Conservation (phyloP, 2,329 filamentous ascomycete species). For the Xylaria arbuscula region DNA sequence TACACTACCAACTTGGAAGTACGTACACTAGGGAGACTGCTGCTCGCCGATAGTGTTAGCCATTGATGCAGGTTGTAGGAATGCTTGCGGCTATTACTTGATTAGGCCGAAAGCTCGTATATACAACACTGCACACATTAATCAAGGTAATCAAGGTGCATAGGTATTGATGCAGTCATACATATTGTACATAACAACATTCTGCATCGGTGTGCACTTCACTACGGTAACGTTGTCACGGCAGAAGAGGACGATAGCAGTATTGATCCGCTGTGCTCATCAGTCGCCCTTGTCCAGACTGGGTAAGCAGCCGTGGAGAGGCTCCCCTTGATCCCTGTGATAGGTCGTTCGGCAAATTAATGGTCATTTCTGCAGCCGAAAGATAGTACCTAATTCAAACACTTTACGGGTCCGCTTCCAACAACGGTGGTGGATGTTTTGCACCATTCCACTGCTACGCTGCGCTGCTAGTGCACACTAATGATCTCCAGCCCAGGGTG, state of each 20-base stretch:
- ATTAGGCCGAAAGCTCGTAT: neutral
- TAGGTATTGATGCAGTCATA: neutral
- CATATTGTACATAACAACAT: neutral
- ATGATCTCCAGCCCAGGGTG: slow-evolving; percentile 17
- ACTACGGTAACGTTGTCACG: slow-evolving; percentile 13
- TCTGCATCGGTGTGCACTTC: neutral
- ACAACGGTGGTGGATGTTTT: neutral
- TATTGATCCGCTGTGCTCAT: slow-evolving; percentile 10
- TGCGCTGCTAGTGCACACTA: neutral
- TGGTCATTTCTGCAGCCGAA: slow-evolving; percentile 43
- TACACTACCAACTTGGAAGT: too few relatives aligned
- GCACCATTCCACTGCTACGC: slow-evolving; percentile 20
- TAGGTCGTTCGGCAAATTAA: slow-evolving; percentile 41
- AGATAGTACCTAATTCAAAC: slow-evolving; percentile 7
- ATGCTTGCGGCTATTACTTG: slow-evolving; percentile 9
- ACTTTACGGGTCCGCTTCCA: slow-evolving; percentile 16
- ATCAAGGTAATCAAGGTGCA: neutral
- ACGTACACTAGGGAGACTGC: neutral
- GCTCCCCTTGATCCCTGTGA: slow-evolving; percentile 38
- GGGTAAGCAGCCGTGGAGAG: slow-evolving; percentile 12
- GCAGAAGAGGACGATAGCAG: slow-evolving; percentile 13
- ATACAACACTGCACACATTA: neutral
- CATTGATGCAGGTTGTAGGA: slow-evolving; percentile 12
- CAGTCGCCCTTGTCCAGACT: slow-evolving; percentile 15
- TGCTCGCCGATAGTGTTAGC: slow-evolving; percentile 12